Conservation (phyloP, 495 filamentous ascomycete species). For the Niebla homalea region DNA sequence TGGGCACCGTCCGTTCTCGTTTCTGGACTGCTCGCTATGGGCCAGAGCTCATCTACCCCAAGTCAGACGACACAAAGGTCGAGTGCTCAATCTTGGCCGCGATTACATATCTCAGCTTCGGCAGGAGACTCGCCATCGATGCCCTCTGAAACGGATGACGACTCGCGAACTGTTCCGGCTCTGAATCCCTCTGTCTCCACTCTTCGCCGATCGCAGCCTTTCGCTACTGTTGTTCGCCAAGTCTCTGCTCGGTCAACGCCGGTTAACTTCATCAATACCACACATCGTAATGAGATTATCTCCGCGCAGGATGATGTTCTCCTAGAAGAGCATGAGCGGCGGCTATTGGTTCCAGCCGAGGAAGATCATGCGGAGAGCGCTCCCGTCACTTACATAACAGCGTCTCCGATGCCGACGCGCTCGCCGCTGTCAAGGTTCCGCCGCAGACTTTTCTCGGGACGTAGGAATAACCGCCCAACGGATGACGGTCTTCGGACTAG, state of each 20-base stretch:
- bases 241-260: conserved; percentile 19
- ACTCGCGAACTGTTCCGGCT: no score
- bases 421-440: conserved; percentile 38
- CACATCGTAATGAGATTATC: conserved; percentile 2
- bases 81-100: no score
- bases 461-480: conserved; percentile 31
- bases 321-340: conserved; percentile 19
- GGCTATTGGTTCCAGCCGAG: conserved; percentile 15
- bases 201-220: background rate
- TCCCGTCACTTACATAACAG: conserved; percentile 20
- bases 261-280: background rate
- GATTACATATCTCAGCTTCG: no score
- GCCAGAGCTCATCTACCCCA: conserved; percentile 16
- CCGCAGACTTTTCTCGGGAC: conserved; percentile 37
- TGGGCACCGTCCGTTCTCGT: no score
- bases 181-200: no score
- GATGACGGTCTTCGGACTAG: conserved; percentile 30
- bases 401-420: conserved; percentile 30
- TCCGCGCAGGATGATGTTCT: conserved; percentile 16
- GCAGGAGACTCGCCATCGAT: no score
- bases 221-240: conserved; percentile 19
- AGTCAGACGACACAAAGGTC: background rate
- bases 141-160: no score
- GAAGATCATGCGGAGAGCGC: conserved; percentile 14
- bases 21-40: conserved; percentile 10